Base-by-base conservation (phyloP, 2,329 filamentous ascomycete genomes). In the Ceratocystiopsis minuta region DNA sequence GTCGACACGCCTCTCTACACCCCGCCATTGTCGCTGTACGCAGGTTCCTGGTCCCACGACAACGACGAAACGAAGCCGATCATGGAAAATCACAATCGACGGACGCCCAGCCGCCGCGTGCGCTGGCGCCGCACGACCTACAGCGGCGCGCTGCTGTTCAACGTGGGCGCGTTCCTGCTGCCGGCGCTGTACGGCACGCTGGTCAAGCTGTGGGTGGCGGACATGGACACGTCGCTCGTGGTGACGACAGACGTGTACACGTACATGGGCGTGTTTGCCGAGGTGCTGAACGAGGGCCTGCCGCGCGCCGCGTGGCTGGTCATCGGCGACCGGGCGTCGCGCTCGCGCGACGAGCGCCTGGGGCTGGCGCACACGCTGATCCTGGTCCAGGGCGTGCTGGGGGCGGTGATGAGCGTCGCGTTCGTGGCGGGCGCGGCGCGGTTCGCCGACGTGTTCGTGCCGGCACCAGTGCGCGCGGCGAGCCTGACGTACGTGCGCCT, bases 271-370 rank as follows among this genome's bases (percentile, higher is more conserved):
- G 67, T 75, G 0, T 63, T 82, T 0, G 70, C 68, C 1, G 75
- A 84, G 52, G 76, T 81, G 0, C 56, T 85, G 15, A 84, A 84
- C 48, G 79, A 85, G 53, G 78, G 79, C 0, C 68, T 85, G 0
- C 78, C 78, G 0, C 66, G 78, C 17, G 73, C 77, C 0, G 66
- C 76, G 0, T 85, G 75, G 71, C 62, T 76, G 6, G 67, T 80
- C 43, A 81, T 84, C 43, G 78, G 75, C 9, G 75, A 84, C 55
- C 67, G 66, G 24, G 57, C 69, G 0, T 72, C 67, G 1, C 66
- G 75, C 2, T 60, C 61, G 0, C 53, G 67, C 0, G 45, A 57
- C 0, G 61, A 69, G 14, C 66, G 78, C 0, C 57, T 82, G 2
- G 58, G 64, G 4, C 64, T 83, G 2, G 66, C 77, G 0, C 67